Conservation (phyloP, 2,329 filamentous ascomycete genomes). For the Ophiostoma australiae region DNA sequence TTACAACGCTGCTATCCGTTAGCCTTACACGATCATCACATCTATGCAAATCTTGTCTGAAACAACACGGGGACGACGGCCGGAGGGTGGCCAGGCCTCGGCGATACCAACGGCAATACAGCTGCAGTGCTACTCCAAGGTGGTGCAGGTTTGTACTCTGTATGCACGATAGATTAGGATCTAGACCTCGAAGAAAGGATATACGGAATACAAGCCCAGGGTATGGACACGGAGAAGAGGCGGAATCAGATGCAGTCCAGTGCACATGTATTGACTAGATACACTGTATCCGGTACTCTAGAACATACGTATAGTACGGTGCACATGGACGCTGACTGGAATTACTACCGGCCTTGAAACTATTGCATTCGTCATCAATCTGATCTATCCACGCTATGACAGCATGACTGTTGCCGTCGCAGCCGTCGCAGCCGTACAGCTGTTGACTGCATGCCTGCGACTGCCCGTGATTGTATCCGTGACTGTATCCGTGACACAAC, state of each 20-base stretch:
- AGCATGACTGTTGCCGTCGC: too few relatives aligned
- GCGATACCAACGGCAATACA: not conserved
- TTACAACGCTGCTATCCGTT: not conserved
- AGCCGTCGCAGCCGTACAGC: not conserved
- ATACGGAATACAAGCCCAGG: too few relatives aligned
- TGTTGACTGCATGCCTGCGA: not conserved
- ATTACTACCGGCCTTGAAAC: not conserved
- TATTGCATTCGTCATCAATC: not conserved
- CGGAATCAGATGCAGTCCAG: not conserved
- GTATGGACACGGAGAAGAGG: not conserved
- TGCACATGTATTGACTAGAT: not conserved
- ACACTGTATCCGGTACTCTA: not conserved
- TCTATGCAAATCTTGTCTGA: conserved; percentile 1
- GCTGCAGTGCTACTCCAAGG: not conserved
- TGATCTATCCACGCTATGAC: too few relatives aligned
- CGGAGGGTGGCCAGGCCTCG: not conserved
- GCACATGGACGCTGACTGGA: too few relatives aligned
- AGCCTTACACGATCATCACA: not conserved
- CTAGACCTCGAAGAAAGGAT: not conserved
- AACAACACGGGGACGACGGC: not conserved
- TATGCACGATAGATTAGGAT: not conserved
- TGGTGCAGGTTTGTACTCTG: not conserved
- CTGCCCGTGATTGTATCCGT: too few relatives aligned
- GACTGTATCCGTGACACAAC: too few relatives aligned
- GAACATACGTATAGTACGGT: not conserved